These are phyloP conservation scores for Nasturtium officinale DNA, from an alignment of 345 rosid species.

Conservation along the genomic window DNA sequence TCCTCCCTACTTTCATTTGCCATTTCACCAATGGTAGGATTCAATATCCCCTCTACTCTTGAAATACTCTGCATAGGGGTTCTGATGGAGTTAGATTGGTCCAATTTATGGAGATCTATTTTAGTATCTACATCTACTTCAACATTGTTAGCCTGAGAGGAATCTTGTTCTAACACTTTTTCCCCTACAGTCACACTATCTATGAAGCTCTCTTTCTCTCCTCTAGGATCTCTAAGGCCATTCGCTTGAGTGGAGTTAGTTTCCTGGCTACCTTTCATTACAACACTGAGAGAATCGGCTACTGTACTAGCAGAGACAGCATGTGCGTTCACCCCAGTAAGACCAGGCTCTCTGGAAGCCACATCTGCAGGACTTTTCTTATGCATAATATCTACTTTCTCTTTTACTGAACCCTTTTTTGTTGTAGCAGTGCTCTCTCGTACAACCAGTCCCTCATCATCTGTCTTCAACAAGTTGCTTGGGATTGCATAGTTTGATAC, in stretches of 20 bases:
- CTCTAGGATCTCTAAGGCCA: conserved; percentile 46
- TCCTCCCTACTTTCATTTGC: conserved; percentile 48
- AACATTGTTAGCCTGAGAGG: conserved; percentile 55
- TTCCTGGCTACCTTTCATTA: conserved; percentile 47
- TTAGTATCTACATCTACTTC: conserved; percentile 53
- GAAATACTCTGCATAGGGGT: conserved; percentile 39
- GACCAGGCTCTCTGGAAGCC: conserved; percentile 48
- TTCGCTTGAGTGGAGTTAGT: conserved; percentile 45
- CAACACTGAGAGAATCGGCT: conserved; percentile 40
- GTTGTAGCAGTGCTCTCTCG: conserved; percentile 41
- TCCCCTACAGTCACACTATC: conserved; percentile 42
- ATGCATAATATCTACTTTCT: conserved; percentile 43
- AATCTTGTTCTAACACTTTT: conserved; percentile 62
- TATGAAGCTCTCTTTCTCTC: conserved; percentile 43
- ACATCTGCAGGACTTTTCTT: conserved; percentile 40
- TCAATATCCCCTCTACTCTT: conserved; percentile 45
- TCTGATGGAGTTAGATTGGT: conserved; percentile 47
- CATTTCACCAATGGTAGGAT: conserved; percentile 49
- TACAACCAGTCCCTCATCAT: conserved; percentile 43
- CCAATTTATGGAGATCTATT: conserved; percentile 50
- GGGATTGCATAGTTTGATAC: conserved; percentile 46
- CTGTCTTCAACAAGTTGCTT: conserved; percentile 49
- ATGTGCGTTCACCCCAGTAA: conserved; percentile 48
- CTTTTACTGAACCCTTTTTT: conserved; percentile 46
- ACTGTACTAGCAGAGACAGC: conserved; percentile 46